Evolutionary conservation across 768 basidiomycete species (phyloP), one percentile per base, ranked within the genome.

Genomic region (Gautieria morchelliformis): DNA sequence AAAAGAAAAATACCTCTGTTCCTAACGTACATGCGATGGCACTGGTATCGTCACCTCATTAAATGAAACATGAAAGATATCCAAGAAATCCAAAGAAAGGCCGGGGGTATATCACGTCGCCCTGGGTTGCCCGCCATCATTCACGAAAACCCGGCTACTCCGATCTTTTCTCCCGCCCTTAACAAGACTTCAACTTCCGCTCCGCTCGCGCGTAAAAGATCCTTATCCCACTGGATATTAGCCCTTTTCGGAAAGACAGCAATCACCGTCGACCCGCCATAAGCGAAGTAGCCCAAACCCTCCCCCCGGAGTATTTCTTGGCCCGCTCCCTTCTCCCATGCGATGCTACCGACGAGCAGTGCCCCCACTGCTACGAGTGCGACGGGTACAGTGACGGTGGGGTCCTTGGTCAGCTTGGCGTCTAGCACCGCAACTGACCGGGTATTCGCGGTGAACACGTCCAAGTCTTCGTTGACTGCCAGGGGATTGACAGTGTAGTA

Each of bases 341-440:
- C 71, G 63, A 92, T 85, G 52, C 80, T 81, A 0, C 87, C 89
- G 0, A 91, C 89, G 35, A 93, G 79, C 70, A 92, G 77, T 10
- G 89, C 89, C 1, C 89, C 90, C 56, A 92, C 76, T 9, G 88
- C 85, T 7, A 89, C 81, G 60, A 84, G 81, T 0, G 80, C 88
- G 12, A 90, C 70, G 12, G 75, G 74, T 15, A 74, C 70, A 14
- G 75, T 76, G 0, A 77, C 75, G 7, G 2, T 24, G 12, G 30
- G 20, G 22, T 42, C 41, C 15, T 15, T 7, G 24, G 53, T 42
- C 2, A 58, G 62, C 1, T 59, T 56, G 60, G 81, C 80, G 55
- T 75, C 76, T 61, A 85, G 61, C 60, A 78, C 75, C 3, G 81
- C 67, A 9, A 83, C 70, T 1, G 80, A 79, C 10, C 86, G 78